Percentiles rank a stretch among this genome's conserved stretches.
Conservation (phyloP, 1,284 basidiomycete species). For the Leccinum solheimii region DNA sequence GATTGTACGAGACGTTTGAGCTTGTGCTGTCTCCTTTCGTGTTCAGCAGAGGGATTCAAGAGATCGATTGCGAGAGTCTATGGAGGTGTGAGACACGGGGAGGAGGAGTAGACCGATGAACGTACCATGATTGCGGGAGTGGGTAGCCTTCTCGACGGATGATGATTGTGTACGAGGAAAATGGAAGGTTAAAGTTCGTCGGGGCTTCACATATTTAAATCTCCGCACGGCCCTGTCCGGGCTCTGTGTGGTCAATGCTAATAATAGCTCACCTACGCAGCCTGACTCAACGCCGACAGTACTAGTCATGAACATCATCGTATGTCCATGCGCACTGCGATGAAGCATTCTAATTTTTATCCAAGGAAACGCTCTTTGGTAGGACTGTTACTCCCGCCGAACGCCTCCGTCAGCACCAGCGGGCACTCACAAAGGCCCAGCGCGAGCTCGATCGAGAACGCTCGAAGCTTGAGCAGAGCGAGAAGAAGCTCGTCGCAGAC, state of each 20-base stretch:
- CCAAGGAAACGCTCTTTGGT: constrained; percentile 91
- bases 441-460: constrained; percentile 96
- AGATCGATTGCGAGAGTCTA: constrained; percentile 98
- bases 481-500: constrained; percentile 91
- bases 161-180: constrained; percentile 27
- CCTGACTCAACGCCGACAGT: constrained; percentile 21
- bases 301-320: constrained; percentile 69
- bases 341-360: constrained; percentile 12
- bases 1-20: constrained; percentile 99
- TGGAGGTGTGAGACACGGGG: constrained; percentile 10
- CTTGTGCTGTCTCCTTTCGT: constrained; percentile 93
- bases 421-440: constrained; percentile 93
- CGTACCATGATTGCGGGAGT: constrained; percentile 22
- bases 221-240: constrained; percentile 24
- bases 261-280: constrained; percentile 19
- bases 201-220: constrained; percentile 21
- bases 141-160: constrained; percentile 19
- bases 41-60: constrained; percentile 91
- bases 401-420: constrained; percentile 93
- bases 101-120: neutral
- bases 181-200: constrained; percentile 28
- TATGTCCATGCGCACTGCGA: constrained; percentile 36
- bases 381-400: constrained; percentile 94
- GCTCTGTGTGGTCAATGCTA: neutral
- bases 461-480: constrained; percentile 90